Percentiles rank a stretch among this genome's conserved stretches.
phyloP scores from a whole-genome alignment of 2,329 filamentous ascomycete genomes.

The Leptographium lundbergii region DNA sequence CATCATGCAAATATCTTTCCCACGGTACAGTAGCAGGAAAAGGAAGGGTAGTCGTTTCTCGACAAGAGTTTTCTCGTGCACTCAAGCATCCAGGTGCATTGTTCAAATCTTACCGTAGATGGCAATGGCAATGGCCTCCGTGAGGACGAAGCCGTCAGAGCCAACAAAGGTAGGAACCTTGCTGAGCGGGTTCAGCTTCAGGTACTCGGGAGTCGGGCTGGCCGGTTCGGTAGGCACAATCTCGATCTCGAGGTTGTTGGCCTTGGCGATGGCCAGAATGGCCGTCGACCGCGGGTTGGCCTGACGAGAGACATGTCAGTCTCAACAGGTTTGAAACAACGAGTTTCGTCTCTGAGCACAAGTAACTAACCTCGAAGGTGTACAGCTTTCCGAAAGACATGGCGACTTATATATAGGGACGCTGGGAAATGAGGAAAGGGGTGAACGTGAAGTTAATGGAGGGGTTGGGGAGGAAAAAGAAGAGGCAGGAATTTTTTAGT shows the following conservation, averaged over 20 bases:
- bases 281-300: slow-evolving; percentile 80
- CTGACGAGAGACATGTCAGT: slow-evolving; percentile 29
- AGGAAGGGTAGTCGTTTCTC: slow-evolving; percentile 11
- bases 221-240: slow-evolving; percentile 57
- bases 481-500: slow-evolving; percentile 12
- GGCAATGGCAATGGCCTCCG: slow-evolving; percentile 86
- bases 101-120: slow-evolving; percentile 73
- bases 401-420: slow-evolving; percentile 30
- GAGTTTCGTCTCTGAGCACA: neutral
- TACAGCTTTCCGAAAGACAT: slow-evolving; percentile 99
- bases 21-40: neutral
- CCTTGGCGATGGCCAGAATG: slow-evolving; percentile 90
- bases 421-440: slow-evolving; percentile 12
- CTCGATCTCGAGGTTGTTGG: slow-evolving; percentile 89
- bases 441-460: slow-evolving; percentile 13
- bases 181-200: slow-evolving; percentile 73
- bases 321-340: neutral
- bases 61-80: neutral
- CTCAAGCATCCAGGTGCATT: neutral
- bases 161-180: slow-evolving; percentile 91
- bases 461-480: slow-evolving; percentile 13
- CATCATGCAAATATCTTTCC: slow-evolving; percentile 39
- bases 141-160: slow-evolving; percentile 78
- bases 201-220: slow-evolving; percentile 62
- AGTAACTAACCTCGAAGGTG: slow-evolving; percentile 15